A percentile compares a stretch with the other conserved stretches of the same genome.
Conservation (phyloP, 306 rosid genomes). For the Pueraria montana region DNA sequence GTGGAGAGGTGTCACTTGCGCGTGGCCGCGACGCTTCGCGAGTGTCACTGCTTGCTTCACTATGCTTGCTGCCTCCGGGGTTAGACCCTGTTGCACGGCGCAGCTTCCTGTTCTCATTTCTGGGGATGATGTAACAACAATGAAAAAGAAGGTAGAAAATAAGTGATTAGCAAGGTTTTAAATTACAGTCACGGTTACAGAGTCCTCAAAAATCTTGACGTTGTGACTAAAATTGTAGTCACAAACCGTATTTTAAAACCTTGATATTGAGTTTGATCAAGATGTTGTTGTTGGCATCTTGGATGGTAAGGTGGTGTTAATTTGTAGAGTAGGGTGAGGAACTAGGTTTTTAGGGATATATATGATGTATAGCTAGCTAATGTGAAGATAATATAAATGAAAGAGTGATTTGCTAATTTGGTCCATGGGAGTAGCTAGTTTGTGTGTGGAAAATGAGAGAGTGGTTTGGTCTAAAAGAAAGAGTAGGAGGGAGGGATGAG, state of each 20-base stretch:
- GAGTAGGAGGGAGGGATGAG: slow-evolving; percentile 29
- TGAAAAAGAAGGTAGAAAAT: background rate
- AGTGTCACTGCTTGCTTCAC: slow-evolving; percentile 82
- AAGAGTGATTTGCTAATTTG: background rate
- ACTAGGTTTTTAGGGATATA: slow-evolving; percentile 34
- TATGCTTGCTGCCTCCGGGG: slow-evolving; percentile 74
- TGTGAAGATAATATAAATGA: slow-evolving; percentile 38
- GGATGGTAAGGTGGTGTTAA: background rate
- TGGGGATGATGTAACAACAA: background rate
- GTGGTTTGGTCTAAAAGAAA: slow-evolving; percentile 48
- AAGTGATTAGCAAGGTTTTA: background rate
- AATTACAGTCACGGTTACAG: background rate
- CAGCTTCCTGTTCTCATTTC: slow-evolving; percentile 90
- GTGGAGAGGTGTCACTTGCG: slow-evolving; percentile 96
- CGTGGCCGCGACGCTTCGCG: slow-evolving; percentile 92
- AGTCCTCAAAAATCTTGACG: too few relatives aligned
- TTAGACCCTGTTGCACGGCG: slow-evolving; percentile 83
- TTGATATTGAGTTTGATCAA: slow-evolving; percentile 7
- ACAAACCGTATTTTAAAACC: background rate
- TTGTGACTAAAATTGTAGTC: background rate
- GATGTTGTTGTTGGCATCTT: background rate
- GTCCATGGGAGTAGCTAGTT: slow-evolving; percentile 1
- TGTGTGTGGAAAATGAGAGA: slow-evolving; percentile 28
- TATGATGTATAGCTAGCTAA: slow-evolving; percentile 6
- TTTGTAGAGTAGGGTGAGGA: slow-evolving; percentile 30